Evolutionary conservation across 305 asterid species (phyloP).

Genomic region (Fraxinus greggii): DNA sequence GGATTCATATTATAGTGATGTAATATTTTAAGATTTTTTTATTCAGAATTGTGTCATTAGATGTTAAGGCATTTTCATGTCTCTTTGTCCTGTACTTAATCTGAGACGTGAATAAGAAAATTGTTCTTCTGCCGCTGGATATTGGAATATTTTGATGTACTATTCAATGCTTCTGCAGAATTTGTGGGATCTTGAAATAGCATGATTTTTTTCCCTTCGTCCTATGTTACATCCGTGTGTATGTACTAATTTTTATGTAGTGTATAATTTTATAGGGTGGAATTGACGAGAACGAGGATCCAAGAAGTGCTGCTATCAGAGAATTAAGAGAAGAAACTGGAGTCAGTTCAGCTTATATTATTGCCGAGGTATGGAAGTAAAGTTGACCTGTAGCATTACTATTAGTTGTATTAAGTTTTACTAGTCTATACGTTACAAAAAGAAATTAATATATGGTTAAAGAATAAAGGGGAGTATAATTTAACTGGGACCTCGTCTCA

Average conservation of each 20-base stretch:
- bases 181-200: conserved; percentile 12
- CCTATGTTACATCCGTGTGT: background rate
- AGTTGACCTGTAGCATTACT: conserved; percentile 7
- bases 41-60: background rate
- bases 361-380: conserved; percentile 58
- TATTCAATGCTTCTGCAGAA: background rate
- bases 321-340: conserved; percentile 96
- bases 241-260: background rate
- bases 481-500: background rate
- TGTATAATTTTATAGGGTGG: conserved; percentile 60
- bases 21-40: background rate
- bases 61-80: background rate
- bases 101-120: background rate
- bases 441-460: conserved; percentile 6
- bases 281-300: conserved; percentile 78
- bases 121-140: conserved; percentile 9
- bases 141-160: background rate
- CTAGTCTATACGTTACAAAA: background rate
- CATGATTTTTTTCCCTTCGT: background rate
- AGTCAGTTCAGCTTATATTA: conserved; percentile 74
- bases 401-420: conserved; percentile 12
- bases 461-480: background rate
- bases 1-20: background rate
- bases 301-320: conserved; percentile 75
- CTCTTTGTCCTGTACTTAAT: background rate